Evolutionary conservation across 1,139 yeast species (phyloP), one percentile per base, ranked within the genome.

Genomic region (Kluyveromyces marxianus): DNA sequence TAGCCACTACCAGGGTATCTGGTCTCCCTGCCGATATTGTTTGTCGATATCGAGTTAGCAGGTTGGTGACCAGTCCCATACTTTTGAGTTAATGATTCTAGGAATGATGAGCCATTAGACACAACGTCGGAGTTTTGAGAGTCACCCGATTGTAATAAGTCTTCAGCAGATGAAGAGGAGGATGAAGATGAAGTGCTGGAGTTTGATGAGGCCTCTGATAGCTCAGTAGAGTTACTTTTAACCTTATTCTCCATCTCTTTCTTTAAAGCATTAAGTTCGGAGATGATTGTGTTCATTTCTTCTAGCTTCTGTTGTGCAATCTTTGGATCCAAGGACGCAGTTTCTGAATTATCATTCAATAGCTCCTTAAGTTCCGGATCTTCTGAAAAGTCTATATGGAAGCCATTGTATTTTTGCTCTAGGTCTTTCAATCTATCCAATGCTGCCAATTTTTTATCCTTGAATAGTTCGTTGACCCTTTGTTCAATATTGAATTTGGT

Each of bases 391-490:
- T 76, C 79, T 46, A 81, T 72, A 50, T 80, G 79, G 58, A 83
- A 74, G 50, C 77, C 79, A 48, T 77, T 71, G 64, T 82, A 80
- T 48, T 76, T 73, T 30, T 69, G 68, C 56, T 83, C 87, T 46
- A 84, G 67, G 53, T 80, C 84, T 35, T 76, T 71, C 49, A 84
- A 69, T 54, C 92, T 71, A 47, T 81, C 84, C 71, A 82, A 70
- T 0, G 92, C 92, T 60, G 77, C 70, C 42, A 68, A 62, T 56
- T 77, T 83, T 56, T 80, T 83, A 51, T 76, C 75, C 41, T 71
- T 69, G 61, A 79, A 72, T 62, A 77, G 63, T 42, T 84, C 80
- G 51, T 75, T 75, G 50, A 80, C 75, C 38, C 69, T 62, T 33
- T 67, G 59, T 44, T 70, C 72, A 8, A 68, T 64, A 61, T 81